These are phyloP conservation scores for Simmondsia chinensis DNA, from an alignment of 148 eudicot genomes.

Conservation along the genomic window DNA sequence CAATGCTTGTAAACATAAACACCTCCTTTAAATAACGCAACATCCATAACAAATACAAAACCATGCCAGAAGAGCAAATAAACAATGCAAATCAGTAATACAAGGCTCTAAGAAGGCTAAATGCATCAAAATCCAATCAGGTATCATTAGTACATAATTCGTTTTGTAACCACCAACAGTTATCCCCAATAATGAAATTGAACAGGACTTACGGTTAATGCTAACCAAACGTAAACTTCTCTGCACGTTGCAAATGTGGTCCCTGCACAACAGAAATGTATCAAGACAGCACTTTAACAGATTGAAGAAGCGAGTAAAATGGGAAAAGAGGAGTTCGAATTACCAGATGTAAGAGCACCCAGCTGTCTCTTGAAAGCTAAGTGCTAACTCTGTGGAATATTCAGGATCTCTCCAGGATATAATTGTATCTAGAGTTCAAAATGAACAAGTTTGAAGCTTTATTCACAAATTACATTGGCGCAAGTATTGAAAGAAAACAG, in stretches of 20 bases:
- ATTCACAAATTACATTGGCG: too few relatives aligned
- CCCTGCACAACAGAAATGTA: constrained; percentile 47
- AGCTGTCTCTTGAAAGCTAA: constrained; percentile 87
- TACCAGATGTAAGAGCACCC: constrained; percentile 96
- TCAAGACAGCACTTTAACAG: constrained; percentile 1
- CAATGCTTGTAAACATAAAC: too few relatives aligned
- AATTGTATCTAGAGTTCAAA: constrained; percentile 53
- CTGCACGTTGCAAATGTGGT: constrained; percentile 72
- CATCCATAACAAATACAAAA: too few relatives aligned
- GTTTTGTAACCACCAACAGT: neutral
- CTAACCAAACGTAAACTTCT: constrained; percentile 61
- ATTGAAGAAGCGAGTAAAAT: constrained; percentile 2
- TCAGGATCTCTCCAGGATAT: constrained; percentile 99
- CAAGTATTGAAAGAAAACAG: neutral
- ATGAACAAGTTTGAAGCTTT: neutral
- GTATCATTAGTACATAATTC: too few relatives aligned
- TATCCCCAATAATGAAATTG: neutral
- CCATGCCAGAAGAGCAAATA: too few relatives aligned
- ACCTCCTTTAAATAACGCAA: too few relatives aligned
- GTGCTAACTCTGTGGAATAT: constrained; percentile 75
- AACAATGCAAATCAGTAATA: too few relatives aligned
- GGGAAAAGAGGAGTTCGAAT: neutral
- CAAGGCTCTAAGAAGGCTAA: too few relatives aligned
- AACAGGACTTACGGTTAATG: constrained; percentile 59
- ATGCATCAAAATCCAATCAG: neutral